phyloP scores from a whole-genome alignment of 148 eudicot genomes.

The Silene latifolia region DNA sequence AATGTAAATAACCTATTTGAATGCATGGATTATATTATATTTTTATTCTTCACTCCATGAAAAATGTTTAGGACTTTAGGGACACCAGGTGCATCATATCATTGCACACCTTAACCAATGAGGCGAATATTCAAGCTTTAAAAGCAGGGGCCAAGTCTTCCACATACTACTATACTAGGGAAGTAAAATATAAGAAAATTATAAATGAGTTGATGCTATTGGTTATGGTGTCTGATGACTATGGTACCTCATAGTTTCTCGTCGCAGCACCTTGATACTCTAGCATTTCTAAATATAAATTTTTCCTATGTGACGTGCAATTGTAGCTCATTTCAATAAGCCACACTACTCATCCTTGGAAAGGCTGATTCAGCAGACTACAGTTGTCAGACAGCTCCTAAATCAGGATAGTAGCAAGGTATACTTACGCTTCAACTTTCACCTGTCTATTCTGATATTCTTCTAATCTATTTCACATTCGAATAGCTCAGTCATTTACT shows the following conservation, averaged over 20 bases:
- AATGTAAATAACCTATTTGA: not conserved
- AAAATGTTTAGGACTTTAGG: not conserved
- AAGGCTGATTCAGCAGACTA: conserved; percentile 74
- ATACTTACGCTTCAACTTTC: not conserved
- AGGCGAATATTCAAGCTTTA: too few relatives aligned
- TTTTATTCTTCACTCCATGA: not conserved
- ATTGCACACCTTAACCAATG: too few relatives aligned
- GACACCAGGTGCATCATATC: not conserved
- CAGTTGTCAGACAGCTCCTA: conserved; percentile 68
- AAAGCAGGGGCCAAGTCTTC: too few relatives aligned
- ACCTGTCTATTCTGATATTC: not conserved
- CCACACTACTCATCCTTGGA: conserved; percentile 77
- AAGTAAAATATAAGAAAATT: too few relatives aligned
- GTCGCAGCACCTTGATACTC: not conserved
- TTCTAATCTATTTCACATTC: not conserved
- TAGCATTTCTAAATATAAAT: not conserved
- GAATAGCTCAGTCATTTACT: not conserved
- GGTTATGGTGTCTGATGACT: too few relatives aligned
- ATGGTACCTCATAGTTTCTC: too few relatives aligned
- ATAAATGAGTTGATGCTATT: too few relatives aligned
- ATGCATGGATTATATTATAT: not conserved
- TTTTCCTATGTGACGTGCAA: conserved; percentile 12
- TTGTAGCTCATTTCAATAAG: conserved; percentile 51
- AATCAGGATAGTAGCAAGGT: conserved; percentile 78
- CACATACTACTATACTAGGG: too few relatives aligned